A percentile compares a stretch with the other conserved stretches of the same genome.
phyloP scores from a whole-genome alignment of 1,139 yeast genomes.

The Geotrichum restrictum region DNA sequence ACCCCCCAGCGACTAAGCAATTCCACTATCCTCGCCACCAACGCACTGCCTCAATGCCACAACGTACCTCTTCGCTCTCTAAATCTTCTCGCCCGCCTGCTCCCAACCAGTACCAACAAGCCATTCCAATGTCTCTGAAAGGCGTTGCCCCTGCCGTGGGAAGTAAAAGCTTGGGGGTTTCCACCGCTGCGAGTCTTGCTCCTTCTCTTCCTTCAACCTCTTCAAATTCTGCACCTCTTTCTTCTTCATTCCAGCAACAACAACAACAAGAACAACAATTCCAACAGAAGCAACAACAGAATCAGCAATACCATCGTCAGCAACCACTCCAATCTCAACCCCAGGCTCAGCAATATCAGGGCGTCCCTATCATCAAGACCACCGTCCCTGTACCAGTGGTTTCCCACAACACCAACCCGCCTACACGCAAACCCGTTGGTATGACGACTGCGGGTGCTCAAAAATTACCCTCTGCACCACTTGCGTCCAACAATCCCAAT shows the following conservation, averaged over 20 bases:
- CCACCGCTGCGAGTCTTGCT: background rate
- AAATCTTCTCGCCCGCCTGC: background rate
- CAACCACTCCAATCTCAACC: constrained; percentile 1
- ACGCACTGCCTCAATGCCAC: constrained; percentile 5
- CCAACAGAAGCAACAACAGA: background rate
- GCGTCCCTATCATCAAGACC: background rate
- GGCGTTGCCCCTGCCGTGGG: background rate
- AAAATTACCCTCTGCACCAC: constrained; percentile 2
- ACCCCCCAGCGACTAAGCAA: background rate
- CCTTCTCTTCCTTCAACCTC: background rate
- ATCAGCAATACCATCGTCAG: too few species aligned
- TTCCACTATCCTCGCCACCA: constrained; percentile 8
- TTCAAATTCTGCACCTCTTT: background rate
- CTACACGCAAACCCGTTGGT: constrained; percentile 1
- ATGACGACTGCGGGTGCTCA: background rate
- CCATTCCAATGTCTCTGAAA: background rate
- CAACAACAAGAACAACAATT: background rate
- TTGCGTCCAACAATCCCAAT: background rate
- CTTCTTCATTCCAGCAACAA: constrained; percentile 3
- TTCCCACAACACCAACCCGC: background rate
- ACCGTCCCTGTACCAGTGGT: background rate
- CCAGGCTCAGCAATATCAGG: background rate
- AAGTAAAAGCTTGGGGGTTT: background rate
- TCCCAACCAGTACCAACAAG: background rate
- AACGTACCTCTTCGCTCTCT: background rate